Evolutionary conservation across 352 stramenopile species (phyloP).

Genomic region (Pythium insidiosum): DNA sequence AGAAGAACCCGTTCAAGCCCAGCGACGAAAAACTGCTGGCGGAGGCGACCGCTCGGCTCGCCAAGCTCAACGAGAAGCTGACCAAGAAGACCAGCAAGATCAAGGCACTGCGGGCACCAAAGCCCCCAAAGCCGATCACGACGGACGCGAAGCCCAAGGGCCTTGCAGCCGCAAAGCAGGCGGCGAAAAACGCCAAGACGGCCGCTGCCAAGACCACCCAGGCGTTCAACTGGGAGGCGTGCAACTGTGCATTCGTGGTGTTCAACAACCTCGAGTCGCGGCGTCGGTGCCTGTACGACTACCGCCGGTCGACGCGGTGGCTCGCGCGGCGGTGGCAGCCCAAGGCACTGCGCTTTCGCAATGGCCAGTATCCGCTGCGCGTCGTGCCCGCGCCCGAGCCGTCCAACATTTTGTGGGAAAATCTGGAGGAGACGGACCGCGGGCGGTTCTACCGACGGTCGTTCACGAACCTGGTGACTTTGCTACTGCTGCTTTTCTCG

Average conservation of each 20-base stretch:
- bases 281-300: conserved; percentile 69
- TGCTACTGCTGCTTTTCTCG: conserved; percentile 64
- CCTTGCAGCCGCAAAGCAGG: conserved; percentile 14
- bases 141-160: conserved; percentile 10
- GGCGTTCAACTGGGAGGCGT: conserved; percentile 50
- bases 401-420: conserved; percentile 86
- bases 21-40: conserved; percentile 14
- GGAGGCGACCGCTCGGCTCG: conserved; percentile 7
- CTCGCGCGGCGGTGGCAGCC: conserved; percentile 45
- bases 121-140: conserved; percentile 1
- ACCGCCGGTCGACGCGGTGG: conserved; percentile 38
- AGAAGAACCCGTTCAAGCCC: conserved; percentile 8
- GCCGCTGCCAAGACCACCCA: conserved; percentile 5
- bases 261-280: conserved; percentile 84
- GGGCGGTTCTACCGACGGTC: conserved; percentile 52
- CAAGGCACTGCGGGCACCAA: conserved; percentile 30
- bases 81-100: conserved; percentile 47
- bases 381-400: conserved; percentile 60
- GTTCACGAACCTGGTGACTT: conserved; percentile 65
- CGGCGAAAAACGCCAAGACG: conserved; percentile 16
- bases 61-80: conserved; percentile 20
- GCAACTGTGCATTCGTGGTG: conserved; percentile 78
- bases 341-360: conserved; percentile 45
- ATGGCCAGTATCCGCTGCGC: conserved; percentile 31
- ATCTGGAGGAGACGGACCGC: conserved; percentile 59